phyloP scores from a whole-genome alignment of 441 rosid species.

The Syzygium syzygioides region DNA sequence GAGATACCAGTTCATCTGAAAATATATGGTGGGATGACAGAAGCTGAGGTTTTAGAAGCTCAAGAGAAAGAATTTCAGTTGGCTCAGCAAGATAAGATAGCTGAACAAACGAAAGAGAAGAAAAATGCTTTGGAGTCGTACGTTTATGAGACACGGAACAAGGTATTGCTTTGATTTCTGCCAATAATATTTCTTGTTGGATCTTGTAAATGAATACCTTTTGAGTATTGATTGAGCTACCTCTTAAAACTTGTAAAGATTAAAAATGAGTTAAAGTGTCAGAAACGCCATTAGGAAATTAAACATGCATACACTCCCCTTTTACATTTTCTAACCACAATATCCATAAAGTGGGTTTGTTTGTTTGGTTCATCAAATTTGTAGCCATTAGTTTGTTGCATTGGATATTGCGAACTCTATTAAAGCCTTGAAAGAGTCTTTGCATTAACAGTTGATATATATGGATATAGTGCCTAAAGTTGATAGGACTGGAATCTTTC shows the following conservation, averaged over 20 bases:
- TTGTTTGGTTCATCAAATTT: not conserved
- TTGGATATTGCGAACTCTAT: not conserved
- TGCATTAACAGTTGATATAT: not conserved
- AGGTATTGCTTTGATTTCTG: slow-evolving; percentile 31
- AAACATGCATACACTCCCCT: not conserved
- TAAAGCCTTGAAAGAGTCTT: not conserved
- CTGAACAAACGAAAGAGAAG: slow-evolving; percentile 58
- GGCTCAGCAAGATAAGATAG: slow-evolving; percentile 56
- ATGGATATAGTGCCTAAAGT: not conserved
- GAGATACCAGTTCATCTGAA: slow-evolving; percentile 40
- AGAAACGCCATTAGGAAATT: not conserved
- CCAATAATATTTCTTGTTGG: not conserved
- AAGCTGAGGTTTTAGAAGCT: slow-evolving; percentile 41
- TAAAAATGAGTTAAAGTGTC: not conserved
- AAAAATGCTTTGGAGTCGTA: slow-evolving; percentile 70
- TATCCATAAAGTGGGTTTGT: not conserved
- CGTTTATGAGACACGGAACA: slow-evolving; percentile 74
- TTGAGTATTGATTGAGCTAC: not conserved
- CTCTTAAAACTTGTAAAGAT: not conserved
- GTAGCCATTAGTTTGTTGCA: not conserved
- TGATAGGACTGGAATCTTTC: not conserved
- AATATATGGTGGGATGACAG: slow-evolving; percentile 40
- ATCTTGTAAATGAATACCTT: not conserved
- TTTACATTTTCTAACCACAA: not conserved
- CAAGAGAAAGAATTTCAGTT: slow-evolving; percentile 43